These are phyloP conservation scores for Silene noctiflora DNA, from an alignment of 179 eudicot genomes.

Conservation along the genomic window DNA sequence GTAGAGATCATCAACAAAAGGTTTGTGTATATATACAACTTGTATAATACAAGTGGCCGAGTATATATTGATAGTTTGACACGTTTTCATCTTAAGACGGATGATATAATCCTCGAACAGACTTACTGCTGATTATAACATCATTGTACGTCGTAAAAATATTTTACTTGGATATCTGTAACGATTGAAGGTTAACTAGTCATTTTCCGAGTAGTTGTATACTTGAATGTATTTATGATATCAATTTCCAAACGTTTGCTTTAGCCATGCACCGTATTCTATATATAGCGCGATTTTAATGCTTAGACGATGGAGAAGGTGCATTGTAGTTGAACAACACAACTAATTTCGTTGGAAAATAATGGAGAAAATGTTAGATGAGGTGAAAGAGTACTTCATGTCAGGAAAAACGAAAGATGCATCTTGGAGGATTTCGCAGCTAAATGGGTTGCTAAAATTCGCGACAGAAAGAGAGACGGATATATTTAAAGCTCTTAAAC, in stretches of 20 bases:
- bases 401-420: conserved; percentile 52
- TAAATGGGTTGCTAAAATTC: conserved; percentile 46
- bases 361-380: conserved; percentile 35
- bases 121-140: no score
- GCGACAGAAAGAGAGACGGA: conserved; percentile 46
- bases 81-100: no score
- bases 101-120: no score
- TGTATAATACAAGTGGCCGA: no score
- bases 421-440: conserved; percentile 64
- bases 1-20: no score
- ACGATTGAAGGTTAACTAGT: not conserved
- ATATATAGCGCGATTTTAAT: not conserved
- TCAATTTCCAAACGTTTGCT: not conserved
- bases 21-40: no score
- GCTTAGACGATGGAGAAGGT: not conserved
- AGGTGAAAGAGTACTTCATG: conserved; percentile 45
- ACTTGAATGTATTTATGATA: not conserved
- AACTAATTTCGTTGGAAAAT: not conserved
- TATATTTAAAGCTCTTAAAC: conserved; percentile 48
- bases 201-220: not conserved
- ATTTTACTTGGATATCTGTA: no score
- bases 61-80: no score
- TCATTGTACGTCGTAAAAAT: no score
- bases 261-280: not conserved
- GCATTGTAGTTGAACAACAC: not conserved